Base-by-base conservation (phyloP, 805 yeast genomes). In the Yamadazyma laniorum region DNA sequence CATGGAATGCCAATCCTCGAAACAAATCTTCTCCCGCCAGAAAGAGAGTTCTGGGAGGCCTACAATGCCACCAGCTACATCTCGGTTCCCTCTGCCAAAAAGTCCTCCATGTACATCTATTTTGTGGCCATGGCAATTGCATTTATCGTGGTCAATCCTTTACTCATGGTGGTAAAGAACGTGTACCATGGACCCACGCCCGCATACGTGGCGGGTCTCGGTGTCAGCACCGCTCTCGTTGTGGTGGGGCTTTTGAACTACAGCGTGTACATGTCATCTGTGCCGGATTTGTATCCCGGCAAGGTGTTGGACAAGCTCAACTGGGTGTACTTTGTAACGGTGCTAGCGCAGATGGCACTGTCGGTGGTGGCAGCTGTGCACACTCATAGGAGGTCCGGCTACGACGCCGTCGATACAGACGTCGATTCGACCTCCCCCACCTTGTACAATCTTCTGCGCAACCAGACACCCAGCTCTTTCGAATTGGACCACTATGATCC, bases 61-160 rank as follows among this genome's bases (percentile, higher is more conserved):
- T 90, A 89, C 61, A 79, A 85, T 53, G 79, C 95, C 11, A 82
- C 91, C 1, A 80, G 87, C 3, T 89, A 73, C 57, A 79, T 86
- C 62, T 79, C 76, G 6, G 53, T 75, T 9, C 72, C 70, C 0
- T 49, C 73, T 2, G 71, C 78, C 3, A 71, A 72, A 47, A 73
- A 77, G 40, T 42, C 67, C 11, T 72, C 80, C 1, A 62, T 89
- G 19, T 67, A 68, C 45, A 49, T 67, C 28, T 96, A 89, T 52
- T 61, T 79, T 7, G 48, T 56, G 2, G 56, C 77, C 3, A 55
- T 76, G 11, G 35, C 68, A 2, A 7, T 66, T 0, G 31, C 34
- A 16, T 70, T 77, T 43, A 56, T 79, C 11, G 49, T 82, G 16
- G 33, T 82, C 3, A 85, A 84, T 51, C 98, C 97, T 3, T 49